phyloP scores from a whole-genome alignment of 192 early-diverging fungal genomes.

The Rhizoclosmatium sp. region DNA sequence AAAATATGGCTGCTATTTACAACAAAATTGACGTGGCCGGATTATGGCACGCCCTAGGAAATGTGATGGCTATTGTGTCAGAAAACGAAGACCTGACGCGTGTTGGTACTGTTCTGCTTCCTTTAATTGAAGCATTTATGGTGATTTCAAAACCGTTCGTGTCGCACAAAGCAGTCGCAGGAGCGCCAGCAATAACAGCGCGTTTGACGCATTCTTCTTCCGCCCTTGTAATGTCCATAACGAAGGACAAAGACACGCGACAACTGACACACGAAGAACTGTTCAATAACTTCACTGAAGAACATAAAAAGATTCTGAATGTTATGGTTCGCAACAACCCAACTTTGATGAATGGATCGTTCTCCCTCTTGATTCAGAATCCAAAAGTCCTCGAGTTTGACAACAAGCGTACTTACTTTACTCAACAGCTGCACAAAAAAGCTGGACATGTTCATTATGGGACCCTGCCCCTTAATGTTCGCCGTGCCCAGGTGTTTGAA shows the following conservation, averaged over 20 bases:
- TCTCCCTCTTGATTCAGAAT: constrained; percentile 94
- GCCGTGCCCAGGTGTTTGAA: constrained; percentile 93
- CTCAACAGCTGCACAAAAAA: constrained; percentile 92
- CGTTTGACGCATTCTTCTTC: constrained; percentile 24
- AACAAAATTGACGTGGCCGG: constrained; percentile 49
- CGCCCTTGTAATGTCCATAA: not conserved
- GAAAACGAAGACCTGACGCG: constrained; percentile 83
- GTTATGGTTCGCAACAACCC: constrained; percentile 98
- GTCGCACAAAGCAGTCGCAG: constrained; percentile 44
- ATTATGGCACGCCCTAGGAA: constrained; percentile 83
- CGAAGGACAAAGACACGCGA: constrained; percentile 26
- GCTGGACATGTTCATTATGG: constrained; percentile 70
- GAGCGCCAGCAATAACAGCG: constrained; percentile 28
- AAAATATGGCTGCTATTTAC: constrained; percentile 45
- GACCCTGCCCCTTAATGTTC: constrained; percentile 86
- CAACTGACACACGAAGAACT: constrained; percentile 60
- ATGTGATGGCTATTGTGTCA: constrained; percentile 74
- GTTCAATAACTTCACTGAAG: constrained; percentile 92
- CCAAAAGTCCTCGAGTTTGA: constrained; percentile 99
- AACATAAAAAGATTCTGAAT: constrained; percentile 95
- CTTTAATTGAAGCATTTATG: constrained; percentile 97
- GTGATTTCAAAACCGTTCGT: constrained; percentile 95
- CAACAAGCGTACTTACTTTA: constrained; percentile 98
- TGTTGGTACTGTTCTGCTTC: constrained; percentile 91
- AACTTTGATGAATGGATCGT: constrained; percentile 93